Conservation (phyloP, 2,329 filamentous ascomycete genomes). For the Neofusicoccum ribis region DNA sequence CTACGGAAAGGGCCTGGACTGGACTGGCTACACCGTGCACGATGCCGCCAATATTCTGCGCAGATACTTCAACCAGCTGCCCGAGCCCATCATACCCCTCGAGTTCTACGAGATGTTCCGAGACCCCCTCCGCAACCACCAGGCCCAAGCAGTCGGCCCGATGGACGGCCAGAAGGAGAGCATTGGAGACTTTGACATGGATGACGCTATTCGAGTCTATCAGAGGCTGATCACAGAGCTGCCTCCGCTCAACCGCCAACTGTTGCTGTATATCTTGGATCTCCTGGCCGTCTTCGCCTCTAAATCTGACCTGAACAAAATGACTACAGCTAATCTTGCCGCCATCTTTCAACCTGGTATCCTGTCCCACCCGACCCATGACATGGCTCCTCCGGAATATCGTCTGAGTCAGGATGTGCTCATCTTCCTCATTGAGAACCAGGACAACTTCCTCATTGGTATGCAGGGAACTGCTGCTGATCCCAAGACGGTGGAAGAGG, state of each 20-base stretch:
- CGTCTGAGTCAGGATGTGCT: conserved; percentile 93
- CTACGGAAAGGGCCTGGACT: conserved; percentile 95
- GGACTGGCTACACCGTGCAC: conserved; percentile 97
- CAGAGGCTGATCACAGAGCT: conserved; percentile 90
- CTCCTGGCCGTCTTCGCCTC: conserved; percentile 94
- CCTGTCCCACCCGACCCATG: conserved; percentile 88
- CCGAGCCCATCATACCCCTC: conserved; percentile 92
- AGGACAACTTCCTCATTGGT: conserved; percentile 96
- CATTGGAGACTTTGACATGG: conserved; percentile 71
- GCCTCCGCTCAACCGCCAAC: conserved; percentile 87
- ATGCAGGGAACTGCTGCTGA: conserved; percentile 99
- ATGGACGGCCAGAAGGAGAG: conserved; percentile 65
- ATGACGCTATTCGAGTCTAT: conserved; percentile 76
- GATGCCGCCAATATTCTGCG: conserved; percentile 96
- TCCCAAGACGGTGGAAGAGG: conserved; percentile 68
- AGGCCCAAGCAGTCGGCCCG: conserved; percentile 70
- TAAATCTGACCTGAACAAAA: conserved; percentile 94
- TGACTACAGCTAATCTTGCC: conserved; percentile 91
- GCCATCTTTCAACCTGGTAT: conserved; percentile 98
- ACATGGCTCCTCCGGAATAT: conserved; percentile 95
- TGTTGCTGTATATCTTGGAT: conserved; percentile 93
- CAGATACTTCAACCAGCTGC: conserved; percentile 92
- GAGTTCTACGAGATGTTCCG: conserved; percentile 92
- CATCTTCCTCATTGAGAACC: conserved; percentile 97
- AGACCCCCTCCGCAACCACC: conserved; percentile 70